A percentile compares a stretch with the other conserved stretches of the same genome.
Evolutionary conservation across 2,329 filamentous ascomycete species (phyloP).

Genomic region (Plenodomus biglobosus): DNA sequence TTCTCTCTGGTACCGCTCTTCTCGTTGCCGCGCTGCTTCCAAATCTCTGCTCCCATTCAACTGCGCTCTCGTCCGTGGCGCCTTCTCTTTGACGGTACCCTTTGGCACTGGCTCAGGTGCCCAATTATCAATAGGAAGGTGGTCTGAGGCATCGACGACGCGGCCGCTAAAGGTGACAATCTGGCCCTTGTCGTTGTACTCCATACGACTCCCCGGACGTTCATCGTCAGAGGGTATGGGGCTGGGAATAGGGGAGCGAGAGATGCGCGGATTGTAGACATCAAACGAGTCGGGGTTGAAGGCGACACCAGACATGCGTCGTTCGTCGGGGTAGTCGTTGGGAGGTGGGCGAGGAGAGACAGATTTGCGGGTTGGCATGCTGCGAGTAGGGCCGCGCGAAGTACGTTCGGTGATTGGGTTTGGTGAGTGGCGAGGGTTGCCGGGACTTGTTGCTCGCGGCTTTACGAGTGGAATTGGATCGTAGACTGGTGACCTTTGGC

Average conservation of each 20-base stretch:
- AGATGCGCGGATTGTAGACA: conserved; percentile 63
- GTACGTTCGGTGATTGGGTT: conserved; percentile 38
- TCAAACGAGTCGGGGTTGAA: conserved; percentile 79
- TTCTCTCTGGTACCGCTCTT: conserved; percentile 38
- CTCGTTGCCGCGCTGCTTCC: conserved; percentile 36
- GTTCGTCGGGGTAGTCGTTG: conserved; percentile 45
- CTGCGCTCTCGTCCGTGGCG: conserved; percentile 49
- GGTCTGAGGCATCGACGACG: conserved; percentile 78
- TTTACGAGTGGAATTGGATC: conserved; percentile 48
- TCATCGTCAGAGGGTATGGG: conserved; percentile 19
- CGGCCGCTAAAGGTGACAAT: conserved; percentile 75
- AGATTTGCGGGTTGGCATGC: conserved; percentile 65
- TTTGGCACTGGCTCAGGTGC: conserved; percentile 73
- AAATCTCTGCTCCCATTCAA: conserved; percentile 55
- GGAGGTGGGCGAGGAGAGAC: conserved; percentile 67
- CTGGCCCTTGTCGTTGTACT: conserved; percentile 60
- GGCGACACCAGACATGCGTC: conserved; percentile 63
- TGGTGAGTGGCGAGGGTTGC: conserved; percentile 29
- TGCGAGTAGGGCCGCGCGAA: conserved; percentile 48
- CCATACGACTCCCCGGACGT: conserved; percentile 44
- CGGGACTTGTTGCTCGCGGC: conserved; percentile 50
- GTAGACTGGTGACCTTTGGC: conserved; percentile 36
- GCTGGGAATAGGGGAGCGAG: conserved; percentile 23
- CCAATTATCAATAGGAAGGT: conserved; percentile 75
- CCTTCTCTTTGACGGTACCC: conserved; percentile 46